Conservation (phyloP, 2,329 filamentous ascomycete species). For the Colletotrichum sp. region DNA sequence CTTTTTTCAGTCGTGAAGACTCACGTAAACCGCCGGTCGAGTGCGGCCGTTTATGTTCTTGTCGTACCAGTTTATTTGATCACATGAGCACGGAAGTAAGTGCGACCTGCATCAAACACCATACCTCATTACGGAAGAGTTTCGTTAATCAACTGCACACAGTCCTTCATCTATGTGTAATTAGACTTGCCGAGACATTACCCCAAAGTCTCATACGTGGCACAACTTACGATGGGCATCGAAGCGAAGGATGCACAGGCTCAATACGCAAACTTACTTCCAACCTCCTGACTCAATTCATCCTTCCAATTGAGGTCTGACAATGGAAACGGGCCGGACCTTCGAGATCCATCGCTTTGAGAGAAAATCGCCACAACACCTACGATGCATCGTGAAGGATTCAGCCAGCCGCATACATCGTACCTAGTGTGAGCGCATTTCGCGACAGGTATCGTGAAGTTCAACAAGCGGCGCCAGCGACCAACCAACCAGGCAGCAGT, state of each 20-base stretch:
- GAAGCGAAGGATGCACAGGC: background rate
- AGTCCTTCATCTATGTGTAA: background rate
- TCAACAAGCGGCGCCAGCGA: background rate
- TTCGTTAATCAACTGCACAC: background rate
- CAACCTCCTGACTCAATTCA: background rate
- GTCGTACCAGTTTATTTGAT: background rate
- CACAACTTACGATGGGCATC: background rate
- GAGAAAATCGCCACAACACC: background rate
- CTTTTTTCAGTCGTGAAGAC: too few relatives aligned
- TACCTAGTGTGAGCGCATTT: background rate
- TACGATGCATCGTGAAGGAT: background rate
- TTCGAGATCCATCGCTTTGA: background rate
- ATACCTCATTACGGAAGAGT: background rate
- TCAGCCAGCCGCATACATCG: background rate
- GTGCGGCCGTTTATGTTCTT: background rate
- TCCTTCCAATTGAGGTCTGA: background rate
- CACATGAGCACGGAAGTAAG: background rate
- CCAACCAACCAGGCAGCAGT: background rate
- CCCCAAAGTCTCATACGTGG: background rate
- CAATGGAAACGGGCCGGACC: background rate
- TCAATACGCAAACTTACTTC: background rate
- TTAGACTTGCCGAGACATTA: background rate
- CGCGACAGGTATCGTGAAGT: background rate
- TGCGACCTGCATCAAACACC: background rate
- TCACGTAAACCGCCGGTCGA: too few relatives aligned